A percentile compares a stretch with the other conserved stretches of the same genome.
These are phyloP conservation scores for Arthrobotrys sphaeroides DNA, from an alignment of 2,329 filamentous ascomycete genomes.

Conservation along the genomic window DNA sequence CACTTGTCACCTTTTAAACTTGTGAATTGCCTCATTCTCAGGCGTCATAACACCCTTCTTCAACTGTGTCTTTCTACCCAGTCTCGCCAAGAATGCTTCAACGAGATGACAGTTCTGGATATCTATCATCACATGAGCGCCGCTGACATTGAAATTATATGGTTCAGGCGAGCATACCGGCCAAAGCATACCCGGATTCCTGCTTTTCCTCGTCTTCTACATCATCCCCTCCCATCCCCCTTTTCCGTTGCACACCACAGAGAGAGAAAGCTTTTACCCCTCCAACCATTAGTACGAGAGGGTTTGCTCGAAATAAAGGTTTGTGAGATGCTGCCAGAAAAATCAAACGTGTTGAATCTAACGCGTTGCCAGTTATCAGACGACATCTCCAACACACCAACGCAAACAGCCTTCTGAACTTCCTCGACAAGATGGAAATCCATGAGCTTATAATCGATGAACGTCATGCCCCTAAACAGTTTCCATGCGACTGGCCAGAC, in stretches of 20 bases:
- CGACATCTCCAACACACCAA: slow-evolving; percentile 31
- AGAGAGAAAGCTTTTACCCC: background rate
- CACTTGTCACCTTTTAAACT: background rate
- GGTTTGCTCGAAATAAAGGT: background rate
- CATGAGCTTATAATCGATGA: slow-evolving; percentile 58
- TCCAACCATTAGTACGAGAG: background rate
- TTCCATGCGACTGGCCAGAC: slow-evolving; percentile 57
- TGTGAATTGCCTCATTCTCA: background rate
- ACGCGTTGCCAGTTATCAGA: background rate
- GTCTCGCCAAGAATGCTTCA: background rate
- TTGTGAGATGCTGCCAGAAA: background rate
- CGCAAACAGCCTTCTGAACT: slow-evolving; percentile 35
- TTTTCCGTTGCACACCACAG: background rate
- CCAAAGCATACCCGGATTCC: no score
- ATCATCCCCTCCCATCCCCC: background rate
- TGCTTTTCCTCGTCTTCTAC: no score
- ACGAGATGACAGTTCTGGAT: slow-evolving; percentile 2
- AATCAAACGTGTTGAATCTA: background rate
- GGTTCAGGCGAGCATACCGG: background rate
- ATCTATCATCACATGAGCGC: background rate
- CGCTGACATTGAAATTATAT: background rate
- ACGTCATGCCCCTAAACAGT: slow-evolving; percentile 57
- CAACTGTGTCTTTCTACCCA: background rate
- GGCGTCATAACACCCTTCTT: background rate
- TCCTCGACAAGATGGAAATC: slow-evolving; percentile 56